These are phyloP conservation scores for Arthroderma sp. DNA, from an alignment of 2,329 filamentous ascomycete species.

Conservation along the genomic window DNA sequence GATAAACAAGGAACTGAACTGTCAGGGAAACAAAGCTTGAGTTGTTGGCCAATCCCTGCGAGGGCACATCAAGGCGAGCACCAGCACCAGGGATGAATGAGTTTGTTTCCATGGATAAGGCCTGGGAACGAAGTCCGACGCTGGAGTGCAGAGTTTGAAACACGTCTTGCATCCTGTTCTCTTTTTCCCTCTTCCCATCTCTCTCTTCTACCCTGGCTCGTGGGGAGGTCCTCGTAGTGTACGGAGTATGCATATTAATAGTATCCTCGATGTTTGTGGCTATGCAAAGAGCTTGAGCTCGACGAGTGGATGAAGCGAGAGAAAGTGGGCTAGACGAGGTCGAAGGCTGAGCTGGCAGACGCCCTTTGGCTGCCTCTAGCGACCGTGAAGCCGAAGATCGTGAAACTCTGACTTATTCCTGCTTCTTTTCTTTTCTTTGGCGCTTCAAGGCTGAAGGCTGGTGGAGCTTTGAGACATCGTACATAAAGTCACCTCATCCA, in stretches of 20 bases:
- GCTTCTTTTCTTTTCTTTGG: background rate
- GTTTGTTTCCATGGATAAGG: background rate
- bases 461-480: background rate
- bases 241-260: background rate
- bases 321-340: too few species aligned
- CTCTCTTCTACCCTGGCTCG: background rate
- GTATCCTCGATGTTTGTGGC: background rate
- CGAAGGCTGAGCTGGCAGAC: background rate
- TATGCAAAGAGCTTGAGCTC: background rate
- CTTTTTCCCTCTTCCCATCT: background rate
- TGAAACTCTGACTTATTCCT: background rate
- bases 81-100: background rate
- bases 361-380: background rate
- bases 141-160: background rate
- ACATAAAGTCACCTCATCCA: background rate
- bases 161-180: background rate
- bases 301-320: background rate
- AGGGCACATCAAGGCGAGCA: too few species aligned
- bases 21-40: too few species aligned
- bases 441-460: background rate
- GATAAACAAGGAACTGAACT: too few species aligned
- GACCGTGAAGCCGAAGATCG: background rate
- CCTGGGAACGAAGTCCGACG: background rate
- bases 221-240: background rate
- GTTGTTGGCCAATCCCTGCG: too few species aligned